A percentile compares a stretch with the other conserved stretches of the same genome.
Evolutionary conservation across 805 yeast genomes (phyloP).

Genomic region (Starmerella asiatica): DNA sequence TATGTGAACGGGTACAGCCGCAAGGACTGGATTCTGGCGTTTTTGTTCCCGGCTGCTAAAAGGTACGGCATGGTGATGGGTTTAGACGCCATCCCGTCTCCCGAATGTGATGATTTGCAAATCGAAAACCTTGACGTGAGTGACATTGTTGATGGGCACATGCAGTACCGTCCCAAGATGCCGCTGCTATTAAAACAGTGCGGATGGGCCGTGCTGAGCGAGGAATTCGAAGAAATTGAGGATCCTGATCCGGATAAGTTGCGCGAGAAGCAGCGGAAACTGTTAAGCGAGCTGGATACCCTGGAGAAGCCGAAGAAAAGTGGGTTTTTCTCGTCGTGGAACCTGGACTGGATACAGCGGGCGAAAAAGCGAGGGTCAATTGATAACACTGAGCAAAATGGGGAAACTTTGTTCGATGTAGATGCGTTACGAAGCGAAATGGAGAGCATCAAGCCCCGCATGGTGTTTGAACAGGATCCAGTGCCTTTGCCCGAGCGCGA

Average conservation of each 20-base stretch:
- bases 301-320: constrained; percentile 26
- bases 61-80: constrained; percentile 90
- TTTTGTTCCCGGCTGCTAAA: constrained; percentile 87
- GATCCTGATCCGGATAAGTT: constrained; percentile 85
- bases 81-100: constrained; percentile 47
- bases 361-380: constrained; percentile 21
- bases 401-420: constrained; percentile 30
- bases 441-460: constrained; percentile 22
- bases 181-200: constrained; percentile 59
- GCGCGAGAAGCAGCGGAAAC: constrained; percentile 61
- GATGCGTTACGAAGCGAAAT: constrained; percentile 30
- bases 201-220: constrained; percentile 73
- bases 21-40: constrained; percentile 93
- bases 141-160: constrained; percentile 79
- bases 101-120: constrained; percentile 8
- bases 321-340: constrained; percentile 24
- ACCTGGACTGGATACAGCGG: constrained; percentile 46
- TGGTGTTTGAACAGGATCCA: constrained; percentile 20
- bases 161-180: constrained; percentile 92
- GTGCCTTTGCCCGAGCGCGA: constrained; percentile 12
- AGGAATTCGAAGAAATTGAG: constrained; percentile 89
- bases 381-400: constrained; percentile 28
- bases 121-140: constrained; percentile 84
- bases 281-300: constrained; percentile 53
- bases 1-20: constrained; percentile 83